Base-by-base conservation (phyloP, 225 moss, liverwort and hornwort genomes). In the Sphagnum tenellum region DNA sequence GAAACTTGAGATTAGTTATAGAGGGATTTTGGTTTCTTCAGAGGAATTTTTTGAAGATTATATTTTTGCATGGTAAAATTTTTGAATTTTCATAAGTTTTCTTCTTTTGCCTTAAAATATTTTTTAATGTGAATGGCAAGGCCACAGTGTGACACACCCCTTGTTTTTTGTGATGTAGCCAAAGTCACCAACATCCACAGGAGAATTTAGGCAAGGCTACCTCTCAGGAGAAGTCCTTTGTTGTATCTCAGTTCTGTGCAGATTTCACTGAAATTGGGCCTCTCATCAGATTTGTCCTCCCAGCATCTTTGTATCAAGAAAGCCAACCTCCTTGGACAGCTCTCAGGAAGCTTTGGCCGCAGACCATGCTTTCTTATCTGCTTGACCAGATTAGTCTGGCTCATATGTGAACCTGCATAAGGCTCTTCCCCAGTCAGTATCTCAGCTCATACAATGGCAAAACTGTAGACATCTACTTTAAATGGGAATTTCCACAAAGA, bases 211-310 rank as follows among this genome's bases (percentile, higher is more conserved):
- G 0, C 29, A 29, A 29, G 29, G 29, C 0, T 29, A 68, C 68
- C 70, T 62, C 7, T 46, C 8, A 70, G 47, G 7, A 63, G 44
- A 5, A 57, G 70, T 3, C 70, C 47, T 48, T 70, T 63, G 55
- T 63, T 70, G 55, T 62, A 70, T 48, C 70, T 62, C 54, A 70
- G 63, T 12, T 57, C 62, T 45, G 0, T 55, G 63, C 62, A 70
- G 13, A 70, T 70, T 48, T 45, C 48, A 8, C 5, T 12, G 63
- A 70, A 69, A 9, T 62, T 54, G 7, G 69, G 69, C 46, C 69
- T 53, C 4, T 3, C 8, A 14, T 4, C 55, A 63, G 70, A 54
- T 14, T 55, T 10, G 3, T 13, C 12, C 47, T 63, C 45, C 70
- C 70, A 70, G 14, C 62, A 70, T 46, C 54, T 7, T 63, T 70